Evolutionary conservation across 176 grass and related monocot species (phyloP), one percentile per base, ranked within the genome.

Genomic region (Zizania latifolia): DNA sequence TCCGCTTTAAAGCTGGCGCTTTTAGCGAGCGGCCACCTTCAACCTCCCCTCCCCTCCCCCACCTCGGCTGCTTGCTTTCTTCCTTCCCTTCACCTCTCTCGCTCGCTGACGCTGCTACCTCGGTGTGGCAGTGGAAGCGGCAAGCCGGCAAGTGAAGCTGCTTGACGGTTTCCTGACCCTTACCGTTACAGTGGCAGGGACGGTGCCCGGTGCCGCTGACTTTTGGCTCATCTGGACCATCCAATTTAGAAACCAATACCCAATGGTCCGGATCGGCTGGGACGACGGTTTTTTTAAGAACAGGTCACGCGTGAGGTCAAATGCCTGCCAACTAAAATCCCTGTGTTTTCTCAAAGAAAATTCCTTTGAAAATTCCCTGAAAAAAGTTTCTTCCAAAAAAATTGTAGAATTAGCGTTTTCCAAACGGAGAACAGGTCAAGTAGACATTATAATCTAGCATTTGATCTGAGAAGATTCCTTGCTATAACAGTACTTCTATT

Each of bases 1-100:
- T 66, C 43, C 55, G 12, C 84, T 81, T 60, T 74, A 26, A 79
- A 78, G 35, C 51, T 21, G 75, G 60, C 16, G 38, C 70, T 43
- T 80, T 85, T 80, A n/a, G 58, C 74, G 3, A 51, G 31, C 31
- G 10, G 50, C 27, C 36, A 22, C 65, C 63, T 8, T 17, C 28
- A 26, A 6, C 34, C 27, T 15, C 6, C 15, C 32, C 35, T 38
- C 28, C 40, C 29, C 62, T 32, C 14, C 29, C 35, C 30, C 21
- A 10, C 44, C 45, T 31, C 29, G 68, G 68, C 21, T 14, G 16
- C 68, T 37, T 8, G 33, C 22, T 58, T 32, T 36, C 28, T 56
- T 58, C 22, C 10, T 1, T 56, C n/a, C 23, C 34, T 19, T 82
- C 69, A 11, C 45, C 39, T 56, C 23, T 28, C 10, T 7, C 44